Evolutionary conservation across 306 rosid species (phyloP).

Genomic region (Citrullus amarus): DNA sequence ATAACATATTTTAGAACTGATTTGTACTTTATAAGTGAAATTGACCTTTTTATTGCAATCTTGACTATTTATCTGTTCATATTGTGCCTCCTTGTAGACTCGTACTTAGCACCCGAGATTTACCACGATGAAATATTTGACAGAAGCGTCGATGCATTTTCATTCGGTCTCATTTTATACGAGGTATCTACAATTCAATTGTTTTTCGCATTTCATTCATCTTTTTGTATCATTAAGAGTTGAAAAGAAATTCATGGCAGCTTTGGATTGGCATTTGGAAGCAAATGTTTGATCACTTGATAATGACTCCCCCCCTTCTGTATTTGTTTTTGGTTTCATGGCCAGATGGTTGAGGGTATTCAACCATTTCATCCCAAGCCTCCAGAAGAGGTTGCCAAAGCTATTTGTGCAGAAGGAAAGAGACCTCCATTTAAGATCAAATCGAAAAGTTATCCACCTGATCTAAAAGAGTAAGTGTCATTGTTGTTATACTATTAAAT

Average conservation of each 20-base stretch:
- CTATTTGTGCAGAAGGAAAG: conserved; percentile 63
- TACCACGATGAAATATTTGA: conserved; percentile 65
- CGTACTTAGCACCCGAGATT: conserved; percentile 84
- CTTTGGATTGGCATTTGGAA: conserved; percentile 9
- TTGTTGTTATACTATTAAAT: neutral
- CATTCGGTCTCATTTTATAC: conserved; percentile 77
- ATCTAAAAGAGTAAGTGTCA: conserved; percentile 68
- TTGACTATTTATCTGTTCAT: conserved; percentile 4
- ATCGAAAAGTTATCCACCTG: conserved; percentile 80
- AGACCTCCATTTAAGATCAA: conserved; percentile 74
- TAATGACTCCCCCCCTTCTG: neutral
- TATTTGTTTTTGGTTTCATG: neutral
- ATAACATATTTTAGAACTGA: neutral
- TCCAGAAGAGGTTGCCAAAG: conserved; percentile 49
- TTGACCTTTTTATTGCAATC: neutral
- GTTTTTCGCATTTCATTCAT: neutral
- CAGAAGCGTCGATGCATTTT: conserved; percentile 77
- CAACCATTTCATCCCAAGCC: conserved; percentile 59
- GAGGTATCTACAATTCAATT: conserved; percentile 42
- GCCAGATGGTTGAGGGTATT: conserved; percentile 82
- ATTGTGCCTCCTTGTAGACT: conserved; percentile 40
- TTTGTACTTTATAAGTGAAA: neutral
- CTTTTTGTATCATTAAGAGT: neutral
- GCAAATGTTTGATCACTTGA: neutral
- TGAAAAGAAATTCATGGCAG: neutral